Conservation (phyloP, 2,329 filamentous ascomycete genomes). For the Diaporthe sp. region DNA sequence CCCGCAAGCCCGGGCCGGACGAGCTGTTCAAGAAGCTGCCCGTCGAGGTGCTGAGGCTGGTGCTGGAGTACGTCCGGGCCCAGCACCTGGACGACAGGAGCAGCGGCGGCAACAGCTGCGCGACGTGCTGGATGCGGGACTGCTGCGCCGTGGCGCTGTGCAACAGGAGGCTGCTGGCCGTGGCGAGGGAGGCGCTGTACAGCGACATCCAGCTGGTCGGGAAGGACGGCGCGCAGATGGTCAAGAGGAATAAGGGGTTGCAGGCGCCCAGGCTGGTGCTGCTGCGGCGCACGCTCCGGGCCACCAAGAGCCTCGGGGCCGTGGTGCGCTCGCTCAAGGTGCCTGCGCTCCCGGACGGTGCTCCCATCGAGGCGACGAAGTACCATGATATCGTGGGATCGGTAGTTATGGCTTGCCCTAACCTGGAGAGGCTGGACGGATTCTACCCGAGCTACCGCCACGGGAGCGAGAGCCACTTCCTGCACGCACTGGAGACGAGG, state of each 20-base stretch:
- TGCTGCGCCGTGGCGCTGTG: slow-evolving; percentile 64
- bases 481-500: slow-evolving; percentile 72
- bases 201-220: slow-evolving; percentile 72
- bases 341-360: slow-evolving; percentile 57
- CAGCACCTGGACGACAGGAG: slow-evolving; percentile 64
- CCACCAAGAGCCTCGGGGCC: slow-evolving; percentile 65
- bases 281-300: slow-evolving; percentile 70
- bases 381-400: slow-evolving; percentile 73
- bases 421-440: slow-evolving; percentile 71
- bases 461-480: slow-evolving; percentile 65
- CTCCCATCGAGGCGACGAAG: slow-evolving; percentile 57
- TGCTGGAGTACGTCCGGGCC: slow-evolving; percentile 67
- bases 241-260: slow-evolving; percentile 69
- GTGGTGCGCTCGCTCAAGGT: slow-evolving; percentile 72
- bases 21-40: slow-evolving; percentile 70
- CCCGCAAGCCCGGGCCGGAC: slow-evolving; percentile 57
- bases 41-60: slow-evolving; percentile 70
- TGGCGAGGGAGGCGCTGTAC: slow-evolving; percentile 68
- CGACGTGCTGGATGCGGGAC: slow-evolving; percentile 77
- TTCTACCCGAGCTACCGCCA: slow-evolving; percentile 69
- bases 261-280: slow-evolving; percentile 68
- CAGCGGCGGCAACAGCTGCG: slow-evolving; percentile 68
- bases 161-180: slow-evolving; percentile 66
- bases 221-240: slow-evolving; percentile 67
- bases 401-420: slow-evolving; percentile 75